phyloP scores from a whole-genome alignment of 1,284 basidiomycete genomes.

The Apiotrichum sp. region DNA sequence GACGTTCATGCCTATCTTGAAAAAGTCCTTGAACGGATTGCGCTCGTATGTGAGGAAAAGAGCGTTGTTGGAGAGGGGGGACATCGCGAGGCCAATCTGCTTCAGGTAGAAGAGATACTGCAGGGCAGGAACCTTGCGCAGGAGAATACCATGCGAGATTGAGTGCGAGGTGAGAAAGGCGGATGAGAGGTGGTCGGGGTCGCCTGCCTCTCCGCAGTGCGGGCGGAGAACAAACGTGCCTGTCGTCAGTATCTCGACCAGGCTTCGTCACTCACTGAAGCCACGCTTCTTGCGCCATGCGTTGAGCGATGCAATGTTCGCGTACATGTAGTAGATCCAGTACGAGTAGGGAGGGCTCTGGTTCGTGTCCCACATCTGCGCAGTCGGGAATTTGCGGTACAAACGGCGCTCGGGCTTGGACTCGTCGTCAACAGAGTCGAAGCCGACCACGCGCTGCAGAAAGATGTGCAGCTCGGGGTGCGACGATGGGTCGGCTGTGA shows the following conservation, averaged over 20 bases:
- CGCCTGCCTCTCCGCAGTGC: slow-evolving; percentile 96
- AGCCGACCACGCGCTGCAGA: slow-evolving; percentile 90
- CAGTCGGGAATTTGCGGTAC: slow-evolving; percentile 93
- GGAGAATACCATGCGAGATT: slow-evolving; percentile 95
- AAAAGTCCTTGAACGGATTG: slow-evolving; percentile 95
- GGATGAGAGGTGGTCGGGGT: slow-evolving; percentile 93
- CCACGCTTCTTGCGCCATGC: slow-evolving; percentile 80
- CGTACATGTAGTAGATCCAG: slow-evolving; percentile 97
- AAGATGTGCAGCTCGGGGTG: slow-evolving; percentile 96
- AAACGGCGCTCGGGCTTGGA: slow-evolving; percentile 87
- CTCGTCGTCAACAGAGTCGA: slow-evolving; percentile 97
- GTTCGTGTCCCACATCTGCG: slow-evolving; percentile 78
- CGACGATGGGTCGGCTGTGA: slow-evolving; percentile 79
- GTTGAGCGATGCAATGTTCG: slow-evolving; percentile 91
- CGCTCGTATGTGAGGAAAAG: slow-evolving; percentile 92
- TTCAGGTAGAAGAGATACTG: slow-evolving; percentile 90
- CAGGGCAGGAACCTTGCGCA: slow-evolving; percentile 90
- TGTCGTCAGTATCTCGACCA: slow-evolving; percentile 31
- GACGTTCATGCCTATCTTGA: slow-evolving; percentile 93
- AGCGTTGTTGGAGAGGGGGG: slow-evolving; percentile 94
- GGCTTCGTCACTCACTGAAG: slow-evolving; percentile 62
- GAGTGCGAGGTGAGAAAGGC: slow-evolving; percentile 95
- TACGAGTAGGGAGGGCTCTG: slow-evolving; percentile 93
- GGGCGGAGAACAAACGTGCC: slow-evolving; percentile 90
- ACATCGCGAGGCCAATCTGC: slow-evolving; percentile 97